These are phyloP conservation scores for Brassica cretica DNA, from an alignment of 345 rosid species.

Conservation along the genomic window DNA sequence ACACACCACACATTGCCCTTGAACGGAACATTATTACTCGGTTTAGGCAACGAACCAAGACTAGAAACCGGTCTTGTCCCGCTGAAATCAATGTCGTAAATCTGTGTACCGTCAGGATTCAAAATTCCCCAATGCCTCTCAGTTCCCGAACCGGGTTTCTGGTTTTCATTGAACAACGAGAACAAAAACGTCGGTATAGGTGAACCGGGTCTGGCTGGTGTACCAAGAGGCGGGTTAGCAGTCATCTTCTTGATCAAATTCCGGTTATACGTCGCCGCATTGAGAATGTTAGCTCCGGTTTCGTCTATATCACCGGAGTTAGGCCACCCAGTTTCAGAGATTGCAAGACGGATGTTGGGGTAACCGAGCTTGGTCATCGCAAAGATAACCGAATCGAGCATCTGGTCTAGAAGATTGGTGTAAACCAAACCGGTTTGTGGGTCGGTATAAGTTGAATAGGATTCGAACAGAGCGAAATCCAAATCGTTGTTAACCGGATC, in stretches of 20 bases:
- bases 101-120: slow-evolving; percentile 45
- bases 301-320: slow-evolving; percentile 65
- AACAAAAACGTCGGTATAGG: slow-evolving; percentile 62
- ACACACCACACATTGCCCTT: slow-evolving; percentile 71
- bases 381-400: slow-evolving; percentile 64
- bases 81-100: slow-evolving; percentile 58
- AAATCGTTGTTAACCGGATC: slow-evolving; percentile 46
- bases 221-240: slow-evolving; percentile 52
- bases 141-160: slow-evolving; percentile 65
- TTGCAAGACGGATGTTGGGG: slow-evolving; percentile 46
- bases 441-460: slow-evolving; percentile 53
- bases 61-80: slow-evolving; percentile 42
- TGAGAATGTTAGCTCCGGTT: slow-evolving; percentile 61
- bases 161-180: slow-evolving; percentile 68
- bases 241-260: slow-evolving; percentile 59
- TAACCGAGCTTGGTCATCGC: slow-evolving; percentile 70
- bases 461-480: slow-evolving; percentile 53
- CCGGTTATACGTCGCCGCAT: slow-evolving; percentile 78
- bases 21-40: slow-evolving; percentile 52
- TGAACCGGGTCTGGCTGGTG: slow-evolving; percentile 69
- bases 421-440: slow-evolving; percentile 52
- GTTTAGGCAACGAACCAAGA: slow-evolving; percentile 47
- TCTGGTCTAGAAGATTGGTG: slow-evolving; percentile 73
- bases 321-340: slow-evolving; percentile 94
- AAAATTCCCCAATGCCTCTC: slow-evolving; percentile 83